Percentiles rank a stretch among this genome's conserved stretches.
Conservation (phyloP, 2,329 filamentous ascomycete genomes). For the Pseudogymnoascus sp. region DNA sequence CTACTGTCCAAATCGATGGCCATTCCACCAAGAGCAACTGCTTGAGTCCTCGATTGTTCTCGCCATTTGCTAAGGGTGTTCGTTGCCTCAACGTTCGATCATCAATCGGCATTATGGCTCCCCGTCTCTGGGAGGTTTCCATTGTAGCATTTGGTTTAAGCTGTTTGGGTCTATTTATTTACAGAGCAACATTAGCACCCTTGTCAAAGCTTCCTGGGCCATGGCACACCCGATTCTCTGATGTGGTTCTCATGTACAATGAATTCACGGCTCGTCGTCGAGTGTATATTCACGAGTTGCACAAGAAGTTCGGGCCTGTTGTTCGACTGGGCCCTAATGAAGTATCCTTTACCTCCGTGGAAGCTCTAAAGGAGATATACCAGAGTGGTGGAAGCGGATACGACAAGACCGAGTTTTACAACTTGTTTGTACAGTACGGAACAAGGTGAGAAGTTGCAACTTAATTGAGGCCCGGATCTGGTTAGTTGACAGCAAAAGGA, state of each 20-base stretch:
- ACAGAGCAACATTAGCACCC: slow-evolving; percentile 12
- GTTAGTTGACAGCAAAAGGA: slow-evolving; percentile 18
- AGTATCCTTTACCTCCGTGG: slow-evolving; percentile 47
- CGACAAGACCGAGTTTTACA: slow-evolving; percentile 57
- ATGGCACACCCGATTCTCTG: slow-evolving; percentile 16
- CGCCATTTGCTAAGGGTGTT: background rate
- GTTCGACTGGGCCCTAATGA: slow-evolving; percentile 51
- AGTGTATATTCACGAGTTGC: slow-evolving; percentile 46
- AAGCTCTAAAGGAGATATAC: slow-evolving; percentile 55
- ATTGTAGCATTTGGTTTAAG: background rate
- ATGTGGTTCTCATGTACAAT: slow-evolving; percentile 26
- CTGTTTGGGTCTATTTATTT: background rate
- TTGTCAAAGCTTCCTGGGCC: slow-evolving; percentile 22
- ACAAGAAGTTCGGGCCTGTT: slow-evolving; percentile 46
- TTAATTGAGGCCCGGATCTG: background rate
- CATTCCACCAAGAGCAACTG: background rate
- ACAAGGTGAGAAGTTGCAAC: slow-evolving; percentile 35
- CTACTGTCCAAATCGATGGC: background rate
- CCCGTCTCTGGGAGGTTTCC: background rate
- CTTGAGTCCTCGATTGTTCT: background rate
- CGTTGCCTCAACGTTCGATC: background rate
- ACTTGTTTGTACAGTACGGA: slow-evolving; percentile 50
- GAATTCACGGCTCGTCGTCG: slow-evolving; percentile 47
- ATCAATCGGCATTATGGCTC: background rate
- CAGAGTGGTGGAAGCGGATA: slow-evolving; percentile 52